Evolutionary conservation across 352 stramenopile species (phyloP).

Genomic region (Thraustotheca clavata): DNA sequence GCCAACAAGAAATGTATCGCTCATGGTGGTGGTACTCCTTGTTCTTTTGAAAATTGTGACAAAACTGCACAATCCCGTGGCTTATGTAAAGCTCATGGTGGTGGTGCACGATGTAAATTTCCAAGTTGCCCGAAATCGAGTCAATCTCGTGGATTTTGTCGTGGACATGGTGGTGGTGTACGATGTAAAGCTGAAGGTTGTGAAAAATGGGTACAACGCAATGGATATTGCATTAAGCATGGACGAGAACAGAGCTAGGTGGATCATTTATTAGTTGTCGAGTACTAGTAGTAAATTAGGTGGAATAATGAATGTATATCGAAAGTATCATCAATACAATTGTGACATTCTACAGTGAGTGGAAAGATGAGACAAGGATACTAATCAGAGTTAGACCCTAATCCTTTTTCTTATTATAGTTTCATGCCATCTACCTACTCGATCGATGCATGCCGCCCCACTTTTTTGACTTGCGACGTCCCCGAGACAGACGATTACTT

Average conservation of each 20-base stretch:
- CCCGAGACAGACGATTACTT: neutral
- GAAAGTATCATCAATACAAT: too few species aligned
- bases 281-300: too few species aligned
- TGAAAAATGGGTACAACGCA: constrained; percentile 86
- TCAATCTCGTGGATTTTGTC: constrained; percentile 73
- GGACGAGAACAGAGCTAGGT: constrained; percentile 43
- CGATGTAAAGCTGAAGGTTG: constrained; percentile 82
- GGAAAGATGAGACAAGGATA: too few species aligned
- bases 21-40: constrained; percentile 74
- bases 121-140: constrained; percentile 80
- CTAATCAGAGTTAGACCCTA: too few species aligned
- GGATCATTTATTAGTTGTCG: neutral
- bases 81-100: constrained; percentile 77
- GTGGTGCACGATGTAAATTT: constrained; percentile 73
- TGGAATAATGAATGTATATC: too few species aligned
- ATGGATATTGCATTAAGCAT: constrained; percentile 86
- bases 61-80: constrained; percentile 81
- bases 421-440: too few species aligned
- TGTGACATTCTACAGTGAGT: too few species aligned
- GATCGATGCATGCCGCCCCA: neutral
- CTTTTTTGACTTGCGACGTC: neutral
- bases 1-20: constrained; percentile 84
- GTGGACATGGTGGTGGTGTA: constrained; percentile 72
- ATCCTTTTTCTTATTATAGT: too few species aligned
- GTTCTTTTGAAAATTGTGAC: constrained; percentile 77